These are phyloP conservation scores for Baudoinia panamericana DNA, from an alignment of 495 filamentous ascomycete genomes.

Conservation along the genomic window DNA sequence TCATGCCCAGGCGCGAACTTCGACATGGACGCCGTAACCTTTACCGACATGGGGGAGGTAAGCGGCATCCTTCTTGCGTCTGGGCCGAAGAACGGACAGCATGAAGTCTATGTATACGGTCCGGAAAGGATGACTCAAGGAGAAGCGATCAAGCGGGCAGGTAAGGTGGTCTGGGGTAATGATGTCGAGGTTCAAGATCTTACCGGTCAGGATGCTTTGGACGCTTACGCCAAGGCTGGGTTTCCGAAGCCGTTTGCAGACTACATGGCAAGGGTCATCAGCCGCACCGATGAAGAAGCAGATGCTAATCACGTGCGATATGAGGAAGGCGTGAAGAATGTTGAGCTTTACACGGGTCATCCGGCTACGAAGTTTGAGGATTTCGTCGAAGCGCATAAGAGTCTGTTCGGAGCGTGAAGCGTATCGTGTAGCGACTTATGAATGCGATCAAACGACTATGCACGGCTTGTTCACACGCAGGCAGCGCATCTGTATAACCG, in stretches of 20 bases:
- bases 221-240: constrained; percentile 6
- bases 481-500: no score
- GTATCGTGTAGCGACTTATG: no score
- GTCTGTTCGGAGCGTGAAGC: no score
- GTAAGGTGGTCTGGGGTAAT: constrained; percentile 21
- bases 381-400: constrained; percentile 24
- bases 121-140: constrained; percentile 17
- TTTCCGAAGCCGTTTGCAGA: constrained; percentile 19
- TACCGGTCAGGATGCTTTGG: constrained; percentile 16
- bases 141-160: constrained; percentile 17
- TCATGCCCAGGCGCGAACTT: background rate
- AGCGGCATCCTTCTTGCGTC: constrained; percentile 23
- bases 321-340: constrained; percentile 20
- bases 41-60: constrained; percentile 6
- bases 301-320: constrained; percentile 3
- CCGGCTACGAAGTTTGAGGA: constrained; percentile 23
- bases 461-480: no score
- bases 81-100: constrained; percentile 13
- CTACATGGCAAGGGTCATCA: constrained; percentile 19
- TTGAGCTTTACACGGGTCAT: constrained; percentile 21
- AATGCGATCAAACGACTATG: no score
- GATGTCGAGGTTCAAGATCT: constrained; percentile 20
- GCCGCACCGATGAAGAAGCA: background rate
- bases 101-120: constrained; percentile 22
- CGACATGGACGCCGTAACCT: background rate